phyloP scores from a whole-genome alignment of 2,329 filamentous ascomycete genomes.

The Cadophora sp. region DNA sequence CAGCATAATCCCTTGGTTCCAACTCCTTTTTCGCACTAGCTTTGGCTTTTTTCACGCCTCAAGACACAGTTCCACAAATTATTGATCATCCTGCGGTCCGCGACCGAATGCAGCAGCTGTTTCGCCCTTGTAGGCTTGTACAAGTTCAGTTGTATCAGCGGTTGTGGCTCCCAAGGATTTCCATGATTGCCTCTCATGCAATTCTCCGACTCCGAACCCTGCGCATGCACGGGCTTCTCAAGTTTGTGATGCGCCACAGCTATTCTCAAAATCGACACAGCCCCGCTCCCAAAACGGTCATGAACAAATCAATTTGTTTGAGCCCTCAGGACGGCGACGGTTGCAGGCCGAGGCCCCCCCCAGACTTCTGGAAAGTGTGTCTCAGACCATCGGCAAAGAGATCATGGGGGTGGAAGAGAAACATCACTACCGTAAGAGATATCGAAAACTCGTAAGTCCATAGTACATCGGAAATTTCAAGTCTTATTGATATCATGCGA shows the following conservation, averaged over 20 bases:
- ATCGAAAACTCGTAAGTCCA: slow-evolving; percentile 3
- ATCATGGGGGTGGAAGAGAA: slow-evolving; percentile 8
- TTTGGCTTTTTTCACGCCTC: neutral
- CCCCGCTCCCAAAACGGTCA: slow-evolving; percentile 26
- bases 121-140: neutral
- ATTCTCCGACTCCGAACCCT: slow-evolving; percentile 26
- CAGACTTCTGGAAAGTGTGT: slow-evolving; percentile 3
- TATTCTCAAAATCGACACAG: slow-evolving; percentile 26
- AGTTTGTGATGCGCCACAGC: slow-evolving; percentile 18
- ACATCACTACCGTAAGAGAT: slow-evolving; percentile 13
- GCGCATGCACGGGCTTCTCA: slow-evolving; percentile 22
- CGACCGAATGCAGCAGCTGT: neutral
- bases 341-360: slow-evolving; percentile 16
- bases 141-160: neutral
- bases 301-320: slow-evolving; percentile 24
- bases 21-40: neutral
- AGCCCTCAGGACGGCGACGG: slow-evolving; percentile 18
- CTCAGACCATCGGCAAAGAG: slow-evolving; percentile 20
- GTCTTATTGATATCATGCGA: slow-evolving; percentile 18
- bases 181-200: slow-evolving; percentile 6
- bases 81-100: slow-evolving; percentile 1
- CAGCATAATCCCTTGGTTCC: neutral
- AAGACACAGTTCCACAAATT: neutral
- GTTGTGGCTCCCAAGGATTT: slow-evolving; percentile 20
- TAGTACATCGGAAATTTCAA: slow-evolving; percentile 1